phyloP scores from a whole-genome alignment of 2,329 filamentous ascomycete genomes.

The Microdochium paspali region DNA sequence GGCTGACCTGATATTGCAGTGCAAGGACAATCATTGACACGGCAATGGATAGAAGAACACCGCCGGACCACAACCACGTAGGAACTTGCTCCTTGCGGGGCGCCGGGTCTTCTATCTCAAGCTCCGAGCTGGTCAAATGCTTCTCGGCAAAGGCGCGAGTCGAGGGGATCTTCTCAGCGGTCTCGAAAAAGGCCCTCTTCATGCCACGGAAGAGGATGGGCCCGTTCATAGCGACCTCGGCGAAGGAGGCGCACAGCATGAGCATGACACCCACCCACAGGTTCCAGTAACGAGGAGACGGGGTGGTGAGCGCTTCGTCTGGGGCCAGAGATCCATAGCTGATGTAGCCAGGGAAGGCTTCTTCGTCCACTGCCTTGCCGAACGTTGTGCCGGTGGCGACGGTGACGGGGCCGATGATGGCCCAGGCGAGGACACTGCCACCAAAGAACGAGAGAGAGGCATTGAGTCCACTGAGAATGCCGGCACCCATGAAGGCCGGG shows the following conservation, averaged over 20 bases:
- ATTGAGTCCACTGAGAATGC: slow-evolving; percentile 42
- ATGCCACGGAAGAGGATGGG: slow-evolving; percentile 23
- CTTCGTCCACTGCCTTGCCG: slow-evolving; percentile 23
- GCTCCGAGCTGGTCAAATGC: slow-evolving; percentile 8
- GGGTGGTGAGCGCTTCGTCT: neutral
- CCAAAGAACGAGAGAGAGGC: slow-evolving; percentile 47
- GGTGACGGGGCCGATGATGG: slow-evolving; percentile 37
- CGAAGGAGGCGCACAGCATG: slow-evolving; percentile 28
- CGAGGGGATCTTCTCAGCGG: slow-evolving; percentile 11
- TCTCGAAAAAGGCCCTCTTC: slow-evolving; percentile 23
- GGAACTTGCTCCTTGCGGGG: slow-evolving; percentile 36
- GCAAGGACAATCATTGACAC: slow-evolving; percentile 41
- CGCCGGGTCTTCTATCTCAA: slow-evolving; percentile 27
- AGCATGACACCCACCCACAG: slow-evolving; percentile 34
- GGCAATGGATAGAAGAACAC: slow-evolving; percentile 36
- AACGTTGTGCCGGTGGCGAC: slow-evolving; percentile 40
- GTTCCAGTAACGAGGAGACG: slow-evolving; percentile 32
- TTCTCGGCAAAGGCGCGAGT: slow-evolving; percentile 6
- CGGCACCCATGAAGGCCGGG: slow-evolving; percentile 50
- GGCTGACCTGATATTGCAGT: slow-evolving; percentile 45
- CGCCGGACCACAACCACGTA: slow-evolving; percentile 41
- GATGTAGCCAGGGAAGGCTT: slow-evolving; percentile 6
- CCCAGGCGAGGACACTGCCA: slow-evolving; percentile 45
- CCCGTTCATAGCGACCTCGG: slow-evolving; percentile 30
- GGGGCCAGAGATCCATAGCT: slow-evolving; percentile 18